Base-by-base conservation (phyloP, 2,329 filamentous ascomycete genomes). In the Ascochyta viciae-villosae region DNA sequence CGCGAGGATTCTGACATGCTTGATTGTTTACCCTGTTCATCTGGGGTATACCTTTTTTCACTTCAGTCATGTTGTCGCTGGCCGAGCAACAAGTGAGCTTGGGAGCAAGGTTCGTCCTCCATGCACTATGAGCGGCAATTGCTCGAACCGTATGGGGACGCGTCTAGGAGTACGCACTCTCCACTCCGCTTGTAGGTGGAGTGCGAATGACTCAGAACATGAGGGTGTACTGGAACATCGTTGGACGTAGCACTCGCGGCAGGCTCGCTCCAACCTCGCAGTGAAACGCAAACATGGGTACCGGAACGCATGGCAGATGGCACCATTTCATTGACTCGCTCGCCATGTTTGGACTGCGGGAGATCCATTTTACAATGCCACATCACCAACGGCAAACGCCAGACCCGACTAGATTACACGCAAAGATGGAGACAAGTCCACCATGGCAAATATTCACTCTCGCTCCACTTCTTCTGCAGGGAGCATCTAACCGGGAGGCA, bases 401-500 rank as follows among this genome's bases (percentile, higher is more conserved):
- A 50, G 34, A 52, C 45, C 49, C 48, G 41, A 47, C 43, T 56
- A 56, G 48, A 56, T 56, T 56, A 59, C 56, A 59, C 39, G 35
- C 45, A 55, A 50, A 58, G 43, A 50, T 51, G 39, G 34, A 55
- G 45, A 50, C 52, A 47, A 40, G 40, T 40, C 27, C 57, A 53
- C 24, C 35, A 47, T 15, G 16, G 46, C 26, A 41, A 23, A 33
- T 24, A 15, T 31, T 44, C 13, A 15, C 24, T 22, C 27, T 43
- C 38, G 16, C 24, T 23, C 50, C 24, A 33, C 37, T 35, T 35
- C 16, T 23, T 34, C 15, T 19, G 3, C 29, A 31, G 12, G 6
- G 13, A 12, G 22, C 37, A 41, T 40, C 81, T 84, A 98, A 75
- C 95, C 94, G 58, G 95, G 95, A 63, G 95, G 95, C 43, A 99